A percentile compares a stretch with the other conserved stretches of the same genome.
Evolutionary conservation across 805 yeast species (phyloP).

Genomic region (Candida oleophila): DNA sequence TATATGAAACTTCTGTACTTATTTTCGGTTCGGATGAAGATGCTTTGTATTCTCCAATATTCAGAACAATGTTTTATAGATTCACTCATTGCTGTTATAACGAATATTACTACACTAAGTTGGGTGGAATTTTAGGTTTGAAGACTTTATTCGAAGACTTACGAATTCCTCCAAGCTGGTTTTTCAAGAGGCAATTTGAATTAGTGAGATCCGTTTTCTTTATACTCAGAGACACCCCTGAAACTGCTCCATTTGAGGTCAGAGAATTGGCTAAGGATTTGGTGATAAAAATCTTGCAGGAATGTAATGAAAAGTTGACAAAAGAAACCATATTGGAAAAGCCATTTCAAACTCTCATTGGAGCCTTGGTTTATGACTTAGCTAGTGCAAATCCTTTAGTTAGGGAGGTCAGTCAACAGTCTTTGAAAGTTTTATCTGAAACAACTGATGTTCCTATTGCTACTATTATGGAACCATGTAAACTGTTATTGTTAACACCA

Average conservation of each 20-base stretch:
- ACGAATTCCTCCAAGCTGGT: conserved; percentile 68
- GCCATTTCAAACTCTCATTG: conserved; percentile 76
- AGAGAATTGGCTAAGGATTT: conserved; percentile 68
- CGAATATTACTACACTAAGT: conserved; percentile 78
- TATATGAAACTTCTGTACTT: conserved; percentile 59
- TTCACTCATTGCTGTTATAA: conserved; percentile 91
- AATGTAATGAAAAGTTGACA: conserved; percentile 61
- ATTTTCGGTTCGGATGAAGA: conserved; percentile 57
- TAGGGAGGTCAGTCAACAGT: conserved; percentile 75
- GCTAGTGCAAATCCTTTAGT: conserved; percentile 86
- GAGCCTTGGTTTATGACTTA: conserved; percentile 89
- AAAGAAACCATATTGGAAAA: conserved; percentile 65
- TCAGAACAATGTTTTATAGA: conserved; percentile 72
- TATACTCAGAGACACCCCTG: conserved; percentile 85
- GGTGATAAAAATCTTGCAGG: conserved; percentile 59
- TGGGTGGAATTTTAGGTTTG: conserved; percentile 88
- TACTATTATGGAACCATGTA: conserved; percentile 77
- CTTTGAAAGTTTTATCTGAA: conserved; percentile 66
- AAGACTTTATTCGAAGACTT: conserved; percentile 68
- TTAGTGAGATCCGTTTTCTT: conserved; percentile 83
- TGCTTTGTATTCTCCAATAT: conserved; percentile 69
- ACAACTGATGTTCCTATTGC: conserved; percentile 69
- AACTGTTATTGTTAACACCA: conserved; percentile 80
- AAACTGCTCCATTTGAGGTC: conserved; percentile 82
- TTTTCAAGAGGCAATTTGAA: conserved; percentile 77